These are phyloP conservation scores for Echria macrotheca DNA, from an alignment of 495 filamentous ascomycete genomes.

Conservation along the genomic window DNA sequence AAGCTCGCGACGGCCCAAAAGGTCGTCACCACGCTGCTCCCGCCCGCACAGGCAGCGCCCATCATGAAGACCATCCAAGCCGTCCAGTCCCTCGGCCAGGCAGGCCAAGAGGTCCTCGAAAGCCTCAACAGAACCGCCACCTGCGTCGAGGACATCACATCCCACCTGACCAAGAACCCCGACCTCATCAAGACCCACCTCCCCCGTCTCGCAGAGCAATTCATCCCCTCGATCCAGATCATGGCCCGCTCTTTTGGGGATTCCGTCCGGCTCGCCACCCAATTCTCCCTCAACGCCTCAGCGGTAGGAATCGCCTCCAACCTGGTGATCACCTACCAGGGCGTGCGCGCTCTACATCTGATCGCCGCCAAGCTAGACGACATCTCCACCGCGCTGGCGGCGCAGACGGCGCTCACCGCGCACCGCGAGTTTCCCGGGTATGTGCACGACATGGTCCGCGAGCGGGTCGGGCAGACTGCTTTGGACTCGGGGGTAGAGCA, in stretches of 20 bases:
- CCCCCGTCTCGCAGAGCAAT: conserved; percentile 5
- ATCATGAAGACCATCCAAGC: conserved; percentile 5
- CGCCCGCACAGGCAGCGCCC: not conserved
- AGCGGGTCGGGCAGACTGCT: conserved; percentile 16
- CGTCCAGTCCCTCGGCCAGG: not conserved
- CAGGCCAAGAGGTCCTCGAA: too few relatives aligned
- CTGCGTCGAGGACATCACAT: not conserved
- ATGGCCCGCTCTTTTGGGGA: conserved; percentile 20
- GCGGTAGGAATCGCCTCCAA: conserved; percentile 16
- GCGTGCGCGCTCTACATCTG: conserved; percentile 57
- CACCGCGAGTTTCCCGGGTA: conserved; percentile 17
- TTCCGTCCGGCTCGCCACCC: conserved; percentile 10
- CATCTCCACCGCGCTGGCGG: conserved; percentile 12
- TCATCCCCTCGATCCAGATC: conserved; percentile 20
- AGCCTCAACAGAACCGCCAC: not conserved
- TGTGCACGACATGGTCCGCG: conserved; percentile 21
- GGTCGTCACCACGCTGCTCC: not conserved
- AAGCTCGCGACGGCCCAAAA: not conserved
- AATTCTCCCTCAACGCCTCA: conserved; percentile 14
- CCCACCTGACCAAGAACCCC: not conserved
- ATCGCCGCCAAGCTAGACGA: conserved; percentile 47
- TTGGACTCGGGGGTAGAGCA: conserved; percentile 10
- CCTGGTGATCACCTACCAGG: conserved; percentile 41
- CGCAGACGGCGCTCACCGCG: conserved; percentile 18
- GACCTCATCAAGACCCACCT: not conserved